Evolutionary conservation across 768 basidiomycete species (phyloP).

Genomic region (Hydnum rufescens): DNA sequence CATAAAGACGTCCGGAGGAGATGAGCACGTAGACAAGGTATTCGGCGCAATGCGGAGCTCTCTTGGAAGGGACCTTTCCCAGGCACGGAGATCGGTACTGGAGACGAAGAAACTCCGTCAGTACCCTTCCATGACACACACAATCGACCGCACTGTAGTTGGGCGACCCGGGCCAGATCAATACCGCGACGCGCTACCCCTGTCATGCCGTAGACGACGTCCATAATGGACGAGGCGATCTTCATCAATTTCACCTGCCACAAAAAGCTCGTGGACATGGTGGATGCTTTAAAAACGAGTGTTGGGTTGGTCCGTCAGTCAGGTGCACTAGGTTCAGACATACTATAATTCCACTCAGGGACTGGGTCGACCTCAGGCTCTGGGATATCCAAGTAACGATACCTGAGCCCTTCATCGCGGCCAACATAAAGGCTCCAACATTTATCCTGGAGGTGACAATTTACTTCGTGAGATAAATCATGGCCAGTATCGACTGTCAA

Average conservation of each 20-base stretch:
- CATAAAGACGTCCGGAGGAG: not conserved
- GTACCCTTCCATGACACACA: too few species aligned
- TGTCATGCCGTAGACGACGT: not conserved
- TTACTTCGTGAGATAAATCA: not conserved
- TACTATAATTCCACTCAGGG: too few species aligned
- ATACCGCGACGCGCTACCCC: not conserved
- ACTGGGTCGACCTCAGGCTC: not conserved
- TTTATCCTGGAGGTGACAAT: conserved; percentile 25
- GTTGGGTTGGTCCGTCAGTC: not conserved
- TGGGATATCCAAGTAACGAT: conserved; percentile 1
- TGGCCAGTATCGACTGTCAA: too few species aligned
- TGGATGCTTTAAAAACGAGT: not conserved
- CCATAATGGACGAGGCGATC: not conserved
- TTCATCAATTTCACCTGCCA: not conserved
- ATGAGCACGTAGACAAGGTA: not conserved
- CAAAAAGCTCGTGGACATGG: not conserved
- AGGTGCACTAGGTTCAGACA: too few species aligned
- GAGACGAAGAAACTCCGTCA: too few species aligned
- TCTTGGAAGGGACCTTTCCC: not conserved
- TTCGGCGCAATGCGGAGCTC: not conserved
- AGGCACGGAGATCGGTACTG: not conserved
- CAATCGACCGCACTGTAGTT: not conserved
- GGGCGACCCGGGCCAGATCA: not conserved
- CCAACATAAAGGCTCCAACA: conserved; percentile 52
- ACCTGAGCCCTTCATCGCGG: conserved; percentile 21